Evolutionary conservation across 495 filamentous ascomycete genomes (phyloP), one percentile per base, ranked within the genome.

Genomic region (Chaetomidium leptoderma): DNA sequence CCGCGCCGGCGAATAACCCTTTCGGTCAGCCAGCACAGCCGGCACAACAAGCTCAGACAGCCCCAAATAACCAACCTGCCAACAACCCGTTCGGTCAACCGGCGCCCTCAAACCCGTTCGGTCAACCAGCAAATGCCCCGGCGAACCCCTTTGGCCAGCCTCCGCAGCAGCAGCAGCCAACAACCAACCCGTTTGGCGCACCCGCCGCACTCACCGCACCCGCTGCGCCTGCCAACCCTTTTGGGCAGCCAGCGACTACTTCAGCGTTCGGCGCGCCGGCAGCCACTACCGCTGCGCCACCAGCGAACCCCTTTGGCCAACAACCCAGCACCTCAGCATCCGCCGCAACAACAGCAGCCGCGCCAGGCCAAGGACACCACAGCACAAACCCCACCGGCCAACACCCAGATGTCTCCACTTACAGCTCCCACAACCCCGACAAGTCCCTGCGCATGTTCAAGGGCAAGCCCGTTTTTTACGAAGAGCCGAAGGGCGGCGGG

Each of bases 371-470:
- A 6, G 33, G 13, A 63, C 55, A 76, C 5, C 78, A 78, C 44
- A 67, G 58, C n/a, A 72, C 76, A 0, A 55, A 55, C 52, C 70
- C 72, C n/a, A 64, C 69, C 1, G 72, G 70, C 36, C 72, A 78
- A 36, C 77, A 79, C 40, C 76, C 75, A 0, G 55, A 70, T n/a
- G 47, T 72, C 6, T 66, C 64, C 1, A 66, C 62, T 21, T 80
- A 80, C 62, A 67, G 59, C 48, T 43, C 61, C 42, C 70, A 58
- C 24, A 58, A 57, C 35, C 52, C 60, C 35, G 66, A 72, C 43
- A 68, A 69, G 16, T 57, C 51, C 9, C 67, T 76, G n/a, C 55
- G 53, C 39, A 64, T 66, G 57, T 78, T 76, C 68, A 74, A 74
- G 45, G 71, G 70, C 36, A 72, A 72, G 57, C 70, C 69, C 3